Conservation (phyloP, 169 alveolate genomes). For the Plasmodium blacklocki region DNA sequence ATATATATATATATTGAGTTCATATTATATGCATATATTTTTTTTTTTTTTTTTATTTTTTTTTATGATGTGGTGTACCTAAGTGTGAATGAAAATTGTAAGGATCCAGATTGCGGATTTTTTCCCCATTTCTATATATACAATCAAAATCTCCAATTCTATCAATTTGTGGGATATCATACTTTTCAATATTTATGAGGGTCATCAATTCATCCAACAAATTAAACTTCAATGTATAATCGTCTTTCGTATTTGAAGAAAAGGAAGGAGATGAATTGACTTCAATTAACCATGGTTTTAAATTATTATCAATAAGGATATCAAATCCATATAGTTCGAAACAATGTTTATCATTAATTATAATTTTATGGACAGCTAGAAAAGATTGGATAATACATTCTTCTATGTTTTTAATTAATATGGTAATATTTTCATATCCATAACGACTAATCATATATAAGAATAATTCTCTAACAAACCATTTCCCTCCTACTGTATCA, state of each 20-base stretch:
- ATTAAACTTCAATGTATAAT: constrained; percentile 90
- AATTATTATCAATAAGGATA: constrained; percentile 91
- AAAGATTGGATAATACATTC: constrained; percentile 92
- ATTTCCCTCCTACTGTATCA: constrained; percentile 91
- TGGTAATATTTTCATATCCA: constrained; percentile 36
- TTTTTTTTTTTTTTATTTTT: no score
- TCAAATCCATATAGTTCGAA: constrained; percentile 96
- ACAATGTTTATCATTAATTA: constrained; percentile 90
- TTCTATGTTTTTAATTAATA: constrained; percentile 89
- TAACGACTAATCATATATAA: constrained; percentile 73
- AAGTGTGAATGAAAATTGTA: constrained; percentile 26
- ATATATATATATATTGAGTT: background rate
- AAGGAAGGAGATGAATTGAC: constrained; percentile 96
- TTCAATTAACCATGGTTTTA: constrained; percentile 97
- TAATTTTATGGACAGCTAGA: constrained; percentile 90
- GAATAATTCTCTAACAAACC: constrained; percentile 89
- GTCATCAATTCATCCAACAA: constrained; percentile 93
- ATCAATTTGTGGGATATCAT: constrained; percentile 46
- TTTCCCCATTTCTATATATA: constrained; percentile 48
- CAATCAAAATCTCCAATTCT: constrained; percentile 71
- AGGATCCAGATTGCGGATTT: background rate
- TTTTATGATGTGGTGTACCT: constrained; percentile 6
- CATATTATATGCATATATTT: background rate
- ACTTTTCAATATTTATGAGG: constrained; percentile 91
- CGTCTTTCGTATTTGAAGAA: constrained; percentile 90